These are phyloP conservation scores for Amauroascus niger DNA, from an alignment of 2,329 filamentous ascomycete species.

Conservation along the genomic window DNA sequence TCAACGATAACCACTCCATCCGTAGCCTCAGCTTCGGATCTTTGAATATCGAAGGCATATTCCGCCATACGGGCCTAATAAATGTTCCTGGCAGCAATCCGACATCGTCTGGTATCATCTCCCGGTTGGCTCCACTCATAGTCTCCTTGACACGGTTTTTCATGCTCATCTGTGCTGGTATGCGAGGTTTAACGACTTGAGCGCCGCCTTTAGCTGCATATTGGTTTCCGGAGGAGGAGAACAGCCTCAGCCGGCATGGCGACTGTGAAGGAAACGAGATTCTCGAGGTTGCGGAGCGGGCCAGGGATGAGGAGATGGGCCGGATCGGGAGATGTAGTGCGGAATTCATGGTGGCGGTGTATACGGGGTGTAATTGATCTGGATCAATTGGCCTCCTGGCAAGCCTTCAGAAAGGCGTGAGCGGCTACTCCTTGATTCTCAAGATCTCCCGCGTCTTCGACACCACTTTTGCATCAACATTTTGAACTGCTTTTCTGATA, in stretches of 20 bases:
- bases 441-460: too few species aligned
- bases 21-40: slow-evolving; percentile 28
- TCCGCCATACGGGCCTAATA: slow-evolving; percentile 31
- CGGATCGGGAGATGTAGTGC: slow-evolving; percentile 22
- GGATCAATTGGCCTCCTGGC: slow-evolving; percentile 2
- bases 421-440: neutral
- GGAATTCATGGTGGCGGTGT: slow-evolving; percentile 26
- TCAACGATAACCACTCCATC: slow-evolving; percentile 36
- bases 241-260: slow-evolving; percentile 26
- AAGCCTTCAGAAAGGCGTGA: neutral
- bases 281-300: slow-evolving; percentile 15
- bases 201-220: slow-evolving; percentile 15
- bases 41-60: slow-evolving; percentile 34
- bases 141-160: slow-evolving; percentile 26
- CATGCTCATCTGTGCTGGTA: slow-evolving; percentile 33
- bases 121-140: slow-evolving; percentile 20
- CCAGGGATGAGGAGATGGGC: slow-evolving; percentile 19
- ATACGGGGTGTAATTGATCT: neutral
- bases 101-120: slow-evolving; percentile 36
- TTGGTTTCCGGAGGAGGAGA: slow-evolving; percentile 27
- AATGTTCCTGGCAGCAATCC: slow-evolving; percentile 40
- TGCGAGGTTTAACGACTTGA: slow-evolving; percentile 22
- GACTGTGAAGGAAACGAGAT: slow-evolving; percentile 14
- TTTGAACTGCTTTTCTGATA: neutral
- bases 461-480: neutral